Percentiles rank a stretch among this genome's conserved stretches.
Conservation (phyloP, 2,329 filamentous ascomycete genomes). For the Colletotrichum sp. region DNA sequence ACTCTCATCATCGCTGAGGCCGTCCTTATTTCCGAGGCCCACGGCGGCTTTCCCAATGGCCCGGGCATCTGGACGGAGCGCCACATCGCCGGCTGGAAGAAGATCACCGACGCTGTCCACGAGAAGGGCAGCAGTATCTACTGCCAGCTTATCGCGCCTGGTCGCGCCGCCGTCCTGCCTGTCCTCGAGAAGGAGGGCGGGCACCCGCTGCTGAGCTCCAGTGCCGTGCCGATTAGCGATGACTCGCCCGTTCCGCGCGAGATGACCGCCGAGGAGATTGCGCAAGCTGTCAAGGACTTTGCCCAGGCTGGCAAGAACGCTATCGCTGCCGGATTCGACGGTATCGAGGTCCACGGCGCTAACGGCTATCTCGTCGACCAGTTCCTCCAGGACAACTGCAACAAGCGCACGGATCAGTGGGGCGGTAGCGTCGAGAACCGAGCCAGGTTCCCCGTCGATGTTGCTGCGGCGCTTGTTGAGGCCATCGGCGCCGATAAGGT, state of each 20-base stretch:
- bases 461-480: slow-evolving; percentile 41
- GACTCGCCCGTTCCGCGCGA: slow-evolving; percentile 59
- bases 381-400: slow-evolving; percentile 58
- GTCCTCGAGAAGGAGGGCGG: slow-evolving; percentile 29
- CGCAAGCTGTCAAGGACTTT: slow-evolving; percentile 62
- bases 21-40: slow-evolving; percentile 42
- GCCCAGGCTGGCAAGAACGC: slow-evolving; percentile 57
- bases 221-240: slow-evolving; percentile 41
- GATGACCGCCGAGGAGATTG: slow-evolving; percentile 69
- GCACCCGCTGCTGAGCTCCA: slow-evolving; percentile 27
- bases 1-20: slow-evolving; percentile 49
- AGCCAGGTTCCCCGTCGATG: slow-evolving; percentile 55
- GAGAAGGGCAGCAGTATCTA: slow-evolving; percentile 64
- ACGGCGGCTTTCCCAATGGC: slow-evolving; percentile 43
- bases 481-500: slow-evolving; percentile 54
- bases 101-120: slow-evolving; percentile 66
- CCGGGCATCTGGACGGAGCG: slow-evolving; percentile 60
- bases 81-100: slow-evolving; percentile 64
- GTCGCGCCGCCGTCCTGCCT: slow-evolving; percentile 52
- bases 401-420: slow-evolving; percentile 54
- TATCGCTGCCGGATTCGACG: slow-evolving; percentile 70
- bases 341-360: slow-evolving; percentile 64
- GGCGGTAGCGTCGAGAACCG: slow-evolving; percentile 58
- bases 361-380: slow-evolving; percentile 68
- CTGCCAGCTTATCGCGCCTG: slow-evolving; percentile 65